Evolutionary conservation across 495 filamentous ascomycete species (phyloP), one percentile per base, ranked within the genome.

Genomic region (Podospora pseudocomata): DNA sequence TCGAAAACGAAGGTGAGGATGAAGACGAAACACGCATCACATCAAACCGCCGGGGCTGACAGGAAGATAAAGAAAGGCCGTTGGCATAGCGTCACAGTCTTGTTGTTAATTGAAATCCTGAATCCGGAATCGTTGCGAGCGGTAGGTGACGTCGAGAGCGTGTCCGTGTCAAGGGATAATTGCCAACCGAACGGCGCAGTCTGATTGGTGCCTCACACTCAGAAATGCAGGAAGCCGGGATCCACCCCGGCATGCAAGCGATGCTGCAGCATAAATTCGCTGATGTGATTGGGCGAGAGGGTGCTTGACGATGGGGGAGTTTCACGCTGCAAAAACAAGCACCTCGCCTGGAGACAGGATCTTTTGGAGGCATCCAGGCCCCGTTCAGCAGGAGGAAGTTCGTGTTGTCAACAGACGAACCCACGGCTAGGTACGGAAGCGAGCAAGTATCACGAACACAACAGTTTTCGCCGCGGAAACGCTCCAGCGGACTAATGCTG

Each of bases 141-240:
- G 63, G 60, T 59, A 67, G 68, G 72, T 73, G 72, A 73, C 72
- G 72, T 73, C 68, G 56, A 20, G 19, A 26, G 23, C 23, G 61
- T 67, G 28, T 32, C 56, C 64, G 73, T 75, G 67, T 75, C 71
- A 75, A 75, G 73, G 73, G 73, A 73, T 66, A 73, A 70, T 71
- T 70, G 64, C 65, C 62, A 65, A 59, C 19, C 60, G 30, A 28
- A n/a, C 34, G 16, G 64, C 57, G 63, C 44, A 58, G 55, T 53
- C 5, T 68, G 68, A 69, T 72, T 69, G 64, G 70, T 65, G 32
- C 13, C 20, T 67, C 2, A 16, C 11, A 28, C 2, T 49, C 39
- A 49, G 19, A 39, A 18, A 16, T 30, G 18, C 39, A n/a, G 26
- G 58, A 66, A 66, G 28, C 4, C 26, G 57, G 34, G 39, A 65